Evolutionary conservation across 371 early-diverging fungal genomes (phyloP).

Genomic region (Quaeritorhiza haematococci): DNA sequence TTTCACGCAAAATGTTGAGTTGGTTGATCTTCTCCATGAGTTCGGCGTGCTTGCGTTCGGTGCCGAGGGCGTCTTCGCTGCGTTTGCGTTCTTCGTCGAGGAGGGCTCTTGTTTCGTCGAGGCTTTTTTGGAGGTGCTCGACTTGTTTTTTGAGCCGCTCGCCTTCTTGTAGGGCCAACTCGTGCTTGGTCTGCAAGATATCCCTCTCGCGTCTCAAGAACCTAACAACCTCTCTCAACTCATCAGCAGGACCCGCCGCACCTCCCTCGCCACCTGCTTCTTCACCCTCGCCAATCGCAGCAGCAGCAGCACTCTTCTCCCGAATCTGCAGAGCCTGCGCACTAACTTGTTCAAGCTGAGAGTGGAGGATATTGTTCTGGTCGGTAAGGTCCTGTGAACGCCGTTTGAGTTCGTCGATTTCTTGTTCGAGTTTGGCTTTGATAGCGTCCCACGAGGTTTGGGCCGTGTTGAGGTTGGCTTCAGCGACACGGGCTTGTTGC

Average conservation of each 20-base stretch:
- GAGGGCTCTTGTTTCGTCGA: constrained; percentile 58
- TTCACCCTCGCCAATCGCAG: not conserved
- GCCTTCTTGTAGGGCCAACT: constrained; percentile 57
- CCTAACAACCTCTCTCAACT: constrained; percentile 55
- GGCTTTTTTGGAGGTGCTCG: constrained; percentile 48
- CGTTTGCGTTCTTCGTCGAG: constrained; percentile 48
- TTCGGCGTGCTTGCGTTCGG: constrained; percentile 51
- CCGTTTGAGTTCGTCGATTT: constrained; percentile 35
- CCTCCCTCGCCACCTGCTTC: not conserved
- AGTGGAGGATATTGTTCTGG: constrained; percentile 63
- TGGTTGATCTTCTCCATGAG: constrained; percentile 60
- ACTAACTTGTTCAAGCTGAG: constrained; percentile 62
- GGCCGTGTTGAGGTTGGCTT: constrained; percentile 32
- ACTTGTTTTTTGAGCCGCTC: constrained; percentile 53
- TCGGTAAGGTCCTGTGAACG: constrained; percentile 43
- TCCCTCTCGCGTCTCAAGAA: constrained; percentile 67
- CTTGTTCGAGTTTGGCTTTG: constrained; percentile 38
- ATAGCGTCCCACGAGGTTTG: constrained; percentile 41
- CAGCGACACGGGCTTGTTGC: constrained; percentile 23
- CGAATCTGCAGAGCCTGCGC: constrained; percentile 32
- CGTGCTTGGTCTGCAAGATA: constrained; percentile 54
- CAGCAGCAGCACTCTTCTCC: not conserved
- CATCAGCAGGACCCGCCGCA: not conserved
- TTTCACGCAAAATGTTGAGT: constrained; percentile 60
- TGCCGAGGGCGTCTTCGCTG: constrained; percentile 31